A percentile compares a stretch with the other conserved stretches of the same genome.
These are phyloP conservation scores for Lolium rigidum DNA, from an alignment of 176 grass and related monocot species.

Conservation along the genomic window DNA sequence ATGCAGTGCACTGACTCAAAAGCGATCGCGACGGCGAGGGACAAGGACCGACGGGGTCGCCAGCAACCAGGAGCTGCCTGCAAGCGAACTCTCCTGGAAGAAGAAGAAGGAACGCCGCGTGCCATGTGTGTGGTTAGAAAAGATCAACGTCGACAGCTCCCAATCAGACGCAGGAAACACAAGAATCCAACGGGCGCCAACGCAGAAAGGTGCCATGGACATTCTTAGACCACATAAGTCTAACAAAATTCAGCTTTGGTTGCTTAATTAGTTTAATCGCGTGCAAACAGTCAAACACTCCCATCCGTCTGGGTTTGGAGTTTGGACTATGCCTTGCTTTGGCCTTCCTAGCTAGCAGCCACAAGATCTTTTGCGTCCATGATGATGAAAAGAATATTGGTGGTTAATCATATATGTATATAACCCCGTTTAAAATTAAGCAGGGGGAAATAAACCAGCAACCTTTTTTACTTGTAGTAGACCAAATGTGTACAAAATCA, in stretches of 20 bases:
- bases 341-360: neutral
- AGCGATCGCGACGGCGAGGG: neutral
- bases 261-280: neutral
- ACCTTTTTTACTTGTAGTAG: neutral
- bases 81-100: neutral
- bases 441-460: slow-evolving; percentile 32
- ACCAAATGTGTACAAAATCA: too few relatives aligned
- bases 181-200: neutral
- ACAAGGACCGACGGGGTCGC: neutral
- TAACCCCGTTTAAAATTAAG: neutral
- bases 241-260: slow-evolving; percentile 23
- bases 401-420: neutral
- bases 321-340: neutral
- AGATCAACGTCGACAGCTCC: slow-evolving; percentile 22
- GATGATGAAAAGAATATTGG: neutral
- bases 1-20: slow-evolving; percentile 29
- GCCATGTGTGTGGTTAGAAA: slow-evolving; percentile 19
- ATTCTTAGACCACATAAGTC: slow-evolving; percentile 33
- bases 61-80: neutral
- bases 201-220: neutral
- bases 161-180: neutral
- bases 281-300: neutral
- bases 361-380: slow-evolving; percentile 5
- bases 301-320: neutral
- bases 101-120: neutral